Evolutionary conservation across 2,329 filamentous ascomycete species (phyloP).

Genomic region (Fusarium hostae): DNA sequence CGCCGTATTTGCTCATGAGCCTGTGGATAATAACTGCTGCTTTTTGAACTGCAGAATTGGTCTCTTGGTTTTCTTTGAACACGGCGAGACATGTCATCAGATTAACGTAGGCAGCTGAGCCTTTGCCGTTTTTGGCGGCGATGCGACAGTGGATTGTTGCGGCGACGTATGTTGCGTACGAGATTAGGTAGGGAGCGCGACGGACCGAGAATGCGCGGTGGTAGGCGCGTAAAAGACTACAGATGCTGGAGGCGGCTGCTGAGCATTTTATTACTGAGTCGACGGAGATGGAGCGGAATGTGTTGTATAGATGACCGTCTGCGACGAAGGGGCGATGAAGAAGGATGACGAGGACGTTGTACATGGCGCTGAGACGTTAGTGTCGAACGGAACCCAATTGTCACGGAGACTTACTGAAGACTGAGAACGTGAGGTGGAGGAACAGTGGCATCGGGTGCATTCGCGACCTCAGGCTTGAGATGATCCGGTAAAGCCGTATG

Average conservation of each 20-base stretch:
- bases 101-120: slow-evolving; percentile 53
- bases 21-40: slow-evolving; percentile 58
- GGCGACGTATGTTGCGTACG: slow-evolving; percentile 65
- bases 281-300: slow-evolving; percentile 53
- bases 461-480: slow-evolving; percentile 52
- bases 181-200: slow-evolving; percentile 63
- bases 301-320: slow-evolving; percentile 59
- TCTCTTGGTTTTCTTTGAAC: slow-evolving; percentile 61
- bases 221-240: slow-evolving; percentile 56
- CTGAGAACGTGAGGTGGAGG: slow-evolving; percentile 59
- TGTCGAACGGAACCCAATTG: rapidly evolving
- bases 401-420: slow-evolving; percentile 41
- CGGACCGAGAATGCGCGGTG: slow-evolving; percentile 57
- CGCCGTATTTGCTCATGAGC: slow-evolving; percentile 58
- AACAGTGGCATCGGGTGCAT: slow-evolving; percentile 1
- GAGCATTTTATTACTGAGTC: slow-evolving; percentile 58
- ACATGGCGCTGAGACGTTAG: slow-evolving; percentile 52
- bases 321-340: slow-evolving; percentile 64
- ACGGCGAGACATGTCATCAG: slow-evolving; percentile 58
- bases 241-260: slow-evolving; percentile 58
- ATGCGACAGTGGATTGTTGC: slow-evolving; percentile 64
- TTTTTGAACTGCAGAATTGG: slow-evolving; percentile 60
- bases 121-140: slow-evolving; percentile 56
- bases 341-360: slow-evolving; percentile 63
- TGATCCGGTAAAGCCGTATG: slow-evolving; percentile 54